Evolutionary conservation across 2,329 filamentous ascomycete species (phyloP).

Genomic region (Aureobasidium zeae): DNA sequence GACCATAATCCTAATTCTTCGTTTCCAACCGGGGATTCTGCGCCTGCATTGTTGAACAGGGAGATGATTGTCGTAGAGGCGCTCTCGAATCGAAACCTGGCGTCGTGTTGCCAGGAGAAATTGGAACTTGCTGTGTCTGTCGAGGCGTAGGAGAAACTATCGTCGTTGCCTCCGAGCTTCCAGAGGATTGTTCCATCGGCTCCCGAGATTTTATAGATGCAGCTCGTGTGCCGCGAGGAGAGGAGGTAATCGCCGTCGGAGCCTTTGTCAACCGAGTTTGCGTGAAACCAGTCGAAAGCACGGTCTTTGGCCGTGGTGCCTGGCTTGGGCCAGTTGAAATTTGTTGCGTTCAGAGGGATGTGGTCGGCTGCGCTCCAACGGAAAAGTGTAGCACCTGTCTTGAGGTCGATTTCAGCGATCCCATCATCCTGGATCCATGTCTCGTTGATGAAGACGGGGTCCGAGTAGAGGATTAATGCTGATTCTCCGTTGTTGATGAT

Average conservation of each 20-base stretch:
- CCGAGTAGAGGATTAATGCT: constrained; percentile 22
- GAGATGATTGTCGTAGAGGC: constrained; percentile 7
- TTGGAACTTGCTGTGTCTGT: constrained; percentile 24
- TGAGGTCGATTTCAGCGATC: constrained; percentile 29
- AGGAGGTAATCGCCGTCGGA: constrained; percentile 31
- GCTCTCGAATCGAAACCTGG: constrained; percentile 22
- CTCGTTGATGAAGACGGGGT: constrained; percentile 20
- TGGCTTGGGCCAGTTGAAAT: constrained; percentile 10
- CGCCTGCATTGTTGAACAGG: constrained; percentile 15
- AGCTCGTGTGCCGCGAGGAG: constrained; percentile 32
- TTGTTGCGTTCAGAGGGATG: constrained; percentile 26
- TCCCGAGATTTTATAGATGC: constrained; percentile 32
- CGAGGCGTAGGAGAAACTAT: constrained; percentile 20
- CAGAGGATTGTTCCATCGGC: constrained; percentile 30
- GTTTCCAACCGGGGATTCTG: background rate
- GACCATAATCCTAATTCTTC: constrained; percentile 1
- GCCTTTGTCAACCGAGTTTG: constrained; percentile 34
- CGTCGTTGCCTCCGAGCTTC: constrained; percentile 28
- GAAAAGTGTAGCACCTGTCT: constrained; percentile 26
- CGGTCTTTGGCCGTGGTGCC: background rate
- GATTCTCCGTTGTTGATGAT: constrained; percentile 27
- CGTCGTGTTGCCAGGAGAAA: constrained; percentile 32
- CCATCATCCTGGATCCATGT: constrained; percentile 27
- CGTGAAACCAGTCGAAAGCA: constrained; percentile 24
- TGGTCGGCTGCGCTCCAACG: constrained; percentile 27